A percentile compares a stretch with the other conserved stretches of the same genome.
Evolutionary conservation across 768 basidiomycete species (phyloP).

Genomic region (Lentinula raphanica): DNA sequence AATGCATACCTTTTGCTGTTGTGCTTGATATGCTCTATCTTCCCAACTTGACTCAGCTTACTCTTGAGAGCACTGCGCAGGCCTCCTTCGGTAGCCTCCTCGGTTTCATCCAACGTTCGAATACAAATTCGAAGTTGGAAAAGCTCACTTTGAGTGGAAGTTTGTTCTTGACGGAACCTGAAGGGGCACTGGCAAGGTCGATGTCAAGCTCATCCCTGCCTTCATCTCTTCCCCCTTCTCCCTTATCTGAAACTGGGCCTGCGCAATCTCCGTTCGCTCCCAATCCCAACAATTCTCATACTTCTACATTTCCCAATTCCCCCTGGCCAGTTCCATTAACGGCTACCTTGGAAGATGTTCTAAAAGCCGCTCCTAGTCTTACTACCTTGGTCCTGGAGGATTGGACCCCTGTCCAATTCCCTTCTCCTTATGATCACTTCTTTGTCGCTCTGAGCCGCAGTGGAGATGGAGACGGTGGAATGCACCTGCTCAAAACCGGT

Average conservation of each 20-base stretch:
- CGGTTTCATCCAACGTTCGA: background rate
- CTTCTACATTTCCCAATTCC: background rate
- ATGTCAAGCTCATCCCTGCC: background rate
- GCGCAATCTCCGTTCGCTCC: background rate
- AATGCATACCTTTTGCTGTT: slow-evolving; percentile 3
- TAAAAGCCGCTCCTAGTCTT: background rate
- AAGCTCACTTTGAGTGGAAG: background rate
- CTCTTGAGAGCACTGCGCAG: background rate
- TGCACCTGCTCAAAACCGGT: background rate
- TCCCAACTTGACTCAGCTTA: background rate
- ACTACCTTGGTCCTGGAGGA: background rate
- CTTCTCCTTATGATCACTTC: background rate
- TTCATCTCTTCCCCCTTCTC: slow-evolving; percentile 1
- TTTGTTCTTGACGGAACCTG: background rate
- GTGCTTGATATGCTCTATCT: background rate
- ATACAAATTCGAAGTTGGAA: background rate
- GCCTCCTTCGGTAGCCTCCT: background rate
- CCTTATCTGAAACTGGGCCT: background rate
- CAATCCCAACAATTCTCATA: background rate
- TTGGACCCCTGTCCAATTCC: slow-evolving; percentile 1
- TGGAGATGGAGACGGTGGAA: background rate
- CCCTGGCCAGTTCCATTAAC: background rate
- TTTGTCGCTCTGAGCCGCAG: background rate
- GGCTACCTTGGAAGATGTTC: background rate
- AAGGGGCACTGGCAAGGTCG: slow-evolving; percentile 1